Evolutionary conservation across 164 flowering plant genomes (phyloP).

Genomic region (Vitis rupestris): DNA sequence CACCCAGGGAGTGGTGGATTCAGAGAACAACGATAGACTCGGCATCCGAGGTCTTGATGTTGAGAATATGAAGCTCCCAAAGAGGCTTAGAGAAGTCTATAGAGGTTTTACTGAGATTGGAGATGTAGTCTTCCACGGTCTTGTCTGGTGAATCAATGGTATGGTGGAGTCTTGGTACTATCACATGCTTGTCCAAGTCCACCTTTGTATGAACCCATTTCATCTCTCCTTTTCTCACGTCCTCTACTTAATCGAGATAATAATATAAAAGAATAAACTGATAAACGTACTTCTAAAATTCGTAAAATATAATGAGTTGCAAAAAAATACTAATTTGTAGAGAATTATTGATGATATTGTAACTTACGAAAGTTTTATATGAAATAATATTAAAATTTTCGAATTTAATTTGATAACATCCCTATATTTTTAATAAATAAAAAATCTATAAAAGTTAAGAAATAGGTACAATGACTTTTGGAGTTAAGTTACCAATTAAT

Average conservation of each 20-base stretch:
- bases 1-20: constrained; percentile 76
- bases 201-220: constrained; percentile 51
- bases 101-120: constrained; percentile 30
- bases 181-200: constrained; percentile 42
- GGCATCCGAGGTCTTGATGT: constrained; percentile 46
- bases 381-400: too few relatives aligned
- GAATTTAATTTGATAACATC: too few relatives aligned
- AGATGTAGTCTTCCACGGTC: constrained; percentile 52
- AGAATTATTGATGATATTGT: too few relatives aligned
- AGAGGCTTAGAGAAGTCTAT: constrained; percentile 55
- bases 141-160: constrained; percentile 31
- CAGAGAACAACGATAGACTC: constrained; percentile 39
- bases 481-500: too few relatives aligned
- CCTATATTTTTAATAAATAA: too few relatives aligned
- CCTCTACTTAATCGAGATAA: constrained; percentile 25
- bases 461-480: too few relatives aligned
- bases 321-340: too few relatives aligned
- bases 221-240: constrained; percentile 22
- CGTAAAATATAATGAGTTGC: too few relatives aligned
- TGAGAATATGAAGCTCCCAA: constrained; percentile 71
- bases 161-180: constrained; percentile 33
- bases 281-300: too few relatives aligned
- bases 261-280: too few relatives aligned
- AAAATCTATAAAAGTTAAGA: too few relatives aligned
- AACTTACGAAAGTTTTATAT: too few relatives aligned